Base-by-base conservation (phyloP, 352 stramenopile species). In the Salisapilia sapeloensis region DNA sequence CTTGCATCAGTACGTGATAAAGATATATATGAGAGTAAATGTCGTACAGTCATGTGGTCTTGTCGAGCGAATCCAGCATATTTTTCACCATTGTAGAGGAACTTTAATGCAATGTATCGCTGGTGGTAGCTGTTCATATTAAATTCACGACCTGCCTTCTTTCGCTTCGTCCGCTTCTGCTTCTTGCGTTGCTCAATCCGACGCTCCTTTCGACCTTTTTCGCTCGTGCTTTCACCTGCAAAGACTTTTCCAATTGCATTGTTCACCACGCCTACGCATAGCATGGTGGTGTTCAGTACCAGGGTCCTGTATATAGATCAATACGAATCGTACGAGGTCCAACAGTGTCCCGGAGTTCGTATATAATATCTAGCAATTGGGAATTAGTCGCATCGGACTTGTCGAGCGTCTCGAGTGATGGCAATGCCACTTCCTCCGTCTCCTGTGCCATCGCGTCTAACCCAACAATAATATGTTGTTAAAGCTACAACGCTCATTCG, bases 1-100 rank as follows among this genome's bases (percentile, higher is more conserved):
- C 3, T 24, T 29, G 21, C 9, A 48, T 44, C 15, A 31, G 28
- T 5, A 18, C 2, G 6, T 34, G 10, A n/a, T 5, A 37, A 4
- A 32, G 10, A 1, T 11, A 42, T 6, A 42, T 41, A 43, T 24
- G 15, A 20, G 9, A 18, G 18, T 24, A n/a, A 21, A 20, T 6
- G 15, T 11, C 16, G 33, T 23, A 53, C 60, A 29, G 94, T 78
- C 37, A 77, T 78, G 48, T 90, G 67, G 24, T 87, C 75, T 35
- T 93, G 79, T 3, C 74, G 64, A 24, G 75, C 77, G 54, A 92
- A 90, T n/a, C 81, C 81, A 9, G 71, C 54, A 39, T 92, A 93
- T 19, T 81, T 81, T 38, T 90, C 72, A 21, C 81, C 78, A n/a
- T 79, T 22, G 44, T 92, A 92, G 29, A 86, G 32, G 28, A 92